Conservation (phyloP, 805 yeast species). For the Teunomyces funiuensis region DNA sequence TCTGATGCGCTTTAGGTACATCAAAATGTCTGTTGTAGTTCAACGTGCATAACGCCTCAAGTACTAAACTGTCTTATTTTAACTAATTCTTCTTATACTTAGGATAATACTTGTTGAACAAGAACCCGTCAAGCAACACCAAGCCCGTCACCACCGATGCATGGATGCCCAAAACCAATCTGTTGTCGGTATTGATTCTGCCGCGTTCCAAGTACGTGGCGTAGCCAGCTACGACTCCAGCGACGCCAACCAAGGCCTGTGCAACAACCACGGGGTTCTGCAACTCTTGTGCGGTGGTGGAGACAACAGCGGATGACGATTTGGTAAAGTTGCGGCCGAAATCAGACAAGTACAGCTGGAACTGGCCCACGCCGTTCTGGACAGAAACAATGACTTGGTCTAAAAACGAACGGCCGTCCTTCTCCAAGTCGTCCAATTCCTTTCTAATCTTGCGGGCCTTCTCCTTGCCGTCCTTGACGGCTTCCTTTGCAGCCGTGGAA, state of each 20-base stretch:
- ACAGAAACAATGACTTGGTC: conserved; percentile 17
- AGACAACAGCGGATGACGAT: not conserved
- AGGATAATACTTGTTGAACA: conserved; percentile 55
- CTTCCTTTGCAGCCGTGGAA: conserved; percentile 19
- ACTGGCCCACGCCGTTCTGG: conserved; percentile 15
- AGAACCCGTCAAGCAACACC: conserved; percentile 52
- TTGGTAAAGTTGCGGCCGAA: conserved; percentile 8
- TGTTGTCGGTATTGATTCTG: conserved; percentile 45
- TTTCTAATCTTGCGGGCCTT: conserved; percentile 7
- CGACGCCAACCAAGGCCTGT: conserved; percentile 50
- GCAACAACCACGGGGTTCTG: conserved; percentile 62
- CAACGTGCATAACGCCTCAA: no score
- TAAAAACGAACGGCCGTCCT: conserved; percentile 20
- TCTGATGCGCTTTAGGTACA: not conserved
- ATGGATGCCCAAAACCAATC: conserved; percentile 46
- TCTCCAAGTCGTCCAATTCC: conserved; percentile 19
- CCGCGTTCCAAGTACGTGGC: conserved; percentile 52
- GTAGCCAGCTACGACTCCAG: conserved; percentile 49
- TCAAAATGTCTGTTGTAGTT: not conserved
- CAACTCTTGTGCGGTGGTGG: conserved; percentile 36
- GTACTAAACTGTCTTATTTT: not conserved
- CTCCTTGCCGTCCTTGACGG: conserved; percentile 18
- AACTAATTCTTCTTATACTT: conserved; percentile 46
- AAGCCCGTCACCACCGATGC: conserved; percentile 55
- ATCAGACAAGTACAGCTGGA: conserved; percentile 12